phyloP scores from a whole-genome alignment of 1,284 basidiomycete genomes.

The Omphalotus olearius region DNA sequence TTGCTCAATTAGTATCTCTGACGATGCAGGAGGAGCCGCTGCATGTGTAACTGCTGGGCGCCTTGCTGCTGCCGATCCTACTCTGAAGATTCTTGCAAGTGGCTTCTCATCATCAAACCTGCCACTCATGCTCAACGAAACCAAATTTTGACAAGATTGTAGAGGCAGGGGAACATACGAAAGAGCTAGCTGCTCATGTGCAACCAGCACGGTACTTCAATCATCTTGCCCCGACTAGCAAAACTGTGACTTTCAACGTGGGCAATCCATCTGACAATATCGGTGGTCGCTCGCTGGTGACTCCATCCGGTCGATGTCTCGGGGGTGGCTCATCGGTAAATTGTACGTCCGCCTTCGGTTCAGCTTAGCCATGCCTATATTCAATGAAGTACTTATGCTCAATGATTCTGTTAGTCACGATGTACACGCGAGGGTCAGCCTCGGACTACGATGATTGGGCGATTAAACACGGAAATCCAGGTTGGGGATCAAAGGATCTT shows the following conservation, averaged over 20 bases:
- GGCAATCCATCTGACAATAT: slow-evolving; percentile 27
- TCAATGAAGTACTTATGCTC: background rate
- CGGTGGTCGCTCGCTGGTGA: slow-evolving; percentile 26
- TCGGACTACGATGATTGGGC: slow-evolving; percentile 42
- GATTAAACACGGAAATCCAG: slow-evolving; percentile 28
- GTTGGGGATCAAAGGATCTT: slow-evolving; percentile 36
- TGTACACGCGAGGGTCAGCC: slow-evolving; percentile 33
- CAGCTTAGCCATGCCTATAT: slow-evolving; percentile 7
- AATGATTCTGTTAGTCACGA: slow-evolving; percentile 23
- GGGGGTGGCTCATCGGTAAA: slow-evolving; percentile 43
- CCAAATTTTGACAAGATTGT: slow-evolving; percentile 18
- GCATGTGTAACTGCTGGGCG: slow-evolving; percentile 45
- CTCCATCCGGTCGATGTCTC: slow-evolving; percentile 30
- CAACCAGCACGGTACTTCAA: slow-evolving; percentile 31
- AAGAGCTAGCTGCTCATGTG: slow-evolving; percentile 28
- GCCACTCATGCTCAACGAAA: background rate
- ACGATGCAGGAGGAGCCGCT: slow-evolving; percentile 36
- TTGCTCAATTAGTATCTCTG: background rate
- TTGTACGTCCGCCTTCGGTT: slow-evolving; percentile 23
- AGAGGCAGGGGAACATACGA: slow-evolving; percentile 31
- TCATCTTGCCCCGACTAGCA: slow-evolving; percentile 30
- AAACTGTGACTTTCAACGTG: slow-evolving; percentile 28
- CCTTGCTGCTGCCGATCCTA: slow-evolving; percentile 40
- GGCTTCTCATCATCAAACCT: background rate
- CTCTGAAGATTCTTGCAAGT: slow-evolving; percentile 37